Evolutionary conservation across 176 grass and related monocot species (phyloP), one percentile per base, ranked within the genome.

Genomic region (Elymus sibiricus): DNA sequence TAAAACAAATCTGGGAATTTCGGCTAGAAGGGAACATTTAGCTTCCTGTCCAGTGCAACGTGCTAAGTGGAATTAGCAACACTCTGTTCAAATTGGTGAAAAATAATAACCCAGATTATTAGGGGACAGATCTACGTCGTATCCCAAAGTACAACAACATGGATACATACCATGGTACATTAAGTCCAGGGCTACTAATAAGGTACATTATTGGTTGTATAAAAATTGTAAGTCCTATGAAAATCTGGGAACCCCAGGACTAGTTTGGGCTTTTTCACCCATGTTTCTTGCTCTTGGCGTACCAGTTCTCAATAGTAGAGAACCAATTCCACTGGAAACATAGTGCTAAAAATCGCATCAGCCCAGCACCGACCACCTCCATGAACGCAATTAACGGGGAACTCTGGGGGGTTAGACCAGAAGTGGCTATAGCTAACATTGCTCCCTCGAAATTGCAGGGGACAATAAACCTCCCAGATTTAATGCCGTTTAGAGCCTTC

Each of bases 281-380:
- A 12, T 25, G 31, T 75, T 84, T 83, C 73, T 90, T 87, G 68
- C 80, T 92, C 49, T 84, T 94, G 69, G 91, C 83, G 80, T 92
- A 89, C 84, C 90, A 95, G 15, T 87, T 86, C 68, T 94, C 84
- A 42, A 98, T 95, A 16, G 74, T 79, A 15, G 82, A 90, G 79
- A 95, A 98, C 96, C 93, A 98, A 81, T 92, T 98, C 88, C 91
- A 98, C 17, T 92, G 93, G 86, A 87, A 94, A 79, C 85, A 88
- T 12, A 98, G 59, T 42, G 77, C 96, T 28, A 64, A 5, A 42
- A 95, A 92, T 34, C 96, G 83, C 96, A 98, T 98, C 10, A 92
- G 55, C 79, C 96, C 91, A 53, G 78, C 86, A 25, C 88, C 86
- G 71, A 95, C n/a, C 31, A 98, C 88, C 86, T 95, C 96, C n/a